Evolutionary conservation across 1,139 yeast genomes (phyloP), one percentile per base, ranked within the genome.

Genomic region (Saccharomycopsis hybrid): DNA sequence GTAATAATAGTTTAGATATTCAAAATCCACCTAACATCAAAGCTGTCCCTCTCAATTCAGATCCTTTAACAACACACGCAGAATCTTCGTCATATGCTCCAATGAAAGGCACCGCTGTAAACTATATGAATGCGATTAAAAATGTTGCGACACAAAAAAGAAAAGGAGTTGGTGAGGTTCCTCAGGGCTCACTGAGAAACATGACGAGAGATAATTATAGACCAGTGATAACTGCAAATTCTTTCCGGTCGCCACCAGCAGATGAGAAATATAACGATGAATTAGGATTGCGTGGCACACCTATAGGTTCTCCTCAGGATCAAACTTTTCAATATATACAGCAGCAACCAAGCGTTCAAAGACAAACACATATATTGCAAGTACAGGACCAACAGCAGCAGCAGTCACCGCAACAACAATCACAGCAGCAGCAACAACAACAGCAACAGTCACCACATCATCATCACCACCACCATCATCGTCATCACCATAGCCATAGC

Each of bases 51-150:
- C 35, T 31, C 11, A 11, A 41, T n/a, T 39, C 46, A 5, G 31
- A 29, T 42, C 18, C 18, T 18, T 18, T 18, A 18, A 18, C 18
- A 18, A 18, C 18, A 18, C 18, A 18, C 18, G 18, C 18, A 18
- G 18, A 18, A 18, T 18, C 18, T 18, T 18, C 18, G 18, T 18
- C 18, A 18, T 18, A 18, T 18, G 18, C 18, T 18, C 18, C 18
- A 18, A 18, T 18, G 18, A 18, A 18, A 18, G 43, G 39, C 3
- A 35, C 52, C 9, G 52, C 52, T 18, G 24, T 47, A 3, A 49
- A 43, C 32, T 52, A 49, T 29, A 48, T 52, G 44, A 41, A 33
- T 41, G 53, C 44, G 2, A 36, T 52, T 13, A 52, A 49, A 31
- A 52, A 47, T 30, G 52, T 39, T 8, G 49, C 54, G 7, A 49